Conservation (phyloP, 345 rosid genomes). For the Eutrema heterophyllum region DNA sequence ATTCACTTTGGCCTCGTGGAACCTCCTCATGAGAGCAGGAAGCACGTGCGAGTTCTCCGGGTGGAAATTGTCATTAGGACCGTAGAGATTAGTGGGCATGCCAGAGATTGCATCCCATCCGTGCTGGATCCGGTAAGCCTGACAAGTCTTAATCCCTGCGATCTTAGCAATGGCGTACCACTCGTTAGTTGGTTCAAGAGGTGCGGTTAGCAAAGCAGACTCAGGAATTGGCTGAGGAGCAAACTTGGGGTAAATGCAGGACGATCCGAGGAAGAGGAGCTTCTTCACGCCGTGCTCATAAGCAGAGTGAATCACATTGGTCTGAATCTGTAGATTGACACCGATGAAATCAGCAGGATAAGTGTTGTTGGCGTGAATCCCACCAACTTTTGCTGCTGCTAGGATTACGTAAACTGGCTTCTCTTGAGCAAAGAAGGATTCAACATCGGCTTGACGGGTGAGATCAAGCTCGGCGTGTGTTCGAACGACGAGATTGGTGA, state of each 20-base stretch:
- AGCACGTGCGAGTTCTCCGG: constrained; percentile 90
- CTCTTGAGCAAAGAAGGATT: constrained; percentile 61
- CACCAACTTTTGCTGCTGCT: constrained; percentile 95
- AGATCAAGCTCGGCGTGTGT: constrained; percentile 85
- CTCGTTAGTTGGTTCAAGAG: constrained; percentile 90
- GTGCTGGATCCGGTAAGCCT: constrained; percentile 78
- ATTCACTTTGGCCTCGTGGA: constrained; percentile 73
- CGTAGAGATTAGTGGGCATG: constrained; percentile 94
- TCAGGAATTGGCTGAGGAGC: constrained; percentile 94
- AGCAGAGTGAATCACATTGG: constrained; percentile 85
- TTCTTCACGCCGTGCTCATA: constrained; percentile 61
- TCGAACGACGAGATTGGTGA: constrained; percentile 61
- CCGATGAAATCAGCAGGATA: constrained; percentile 95
- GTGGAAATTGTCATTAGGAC: constrained; percentile 87
- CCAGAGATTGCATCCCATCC: constrained; percentile 78
- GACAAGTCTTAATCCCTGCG: constrained; percentile 93
- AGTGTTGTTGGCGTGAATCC: constrained; percentile 92
- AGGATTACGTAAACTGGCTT: constrained; percentile 63
- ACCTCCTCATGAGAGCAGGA: constrained; percentile 88
- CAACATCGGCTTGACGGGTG: constrained; percentile 73
- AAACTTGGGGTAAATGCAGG: constrained; percentile 89
- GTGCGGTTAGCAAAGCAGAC: constrained; percentile 64
- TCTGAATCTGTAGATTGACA: constrained; percentile 90
- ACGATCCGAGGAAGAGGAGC: constrained; percentile 84
- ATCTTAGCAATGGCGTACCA: constrained; percentile 96